A percentile compares a stretch with the other conserved stretches of the same genome.
phyloP scores from a whole-genome alignment of 2,329 filamentous ascomycete species.

The Saccharata proteae region DNA sequence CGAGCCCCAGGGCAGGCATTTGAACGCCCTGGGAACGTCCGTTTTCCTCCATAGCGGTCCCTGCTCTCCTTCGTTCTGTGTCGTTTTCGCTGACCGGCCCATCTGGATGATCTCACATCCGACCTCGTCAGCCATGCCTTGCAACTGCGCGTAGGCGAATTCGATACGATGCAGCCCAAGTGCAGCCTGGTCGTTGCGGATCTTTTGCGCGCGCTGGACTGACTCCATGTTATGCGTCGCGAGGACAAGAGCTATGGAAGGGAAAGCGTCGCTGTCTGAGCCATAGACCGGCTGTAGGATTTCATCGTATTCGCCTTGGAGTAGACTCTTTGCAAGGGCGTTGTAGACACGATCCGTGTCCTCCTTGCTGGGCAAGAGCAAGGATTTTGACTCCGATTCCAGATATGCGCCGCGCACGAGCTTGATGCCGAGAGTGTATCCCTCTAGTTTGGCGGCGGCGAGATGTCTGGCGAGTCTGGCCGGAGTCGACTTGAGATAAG shows the following conservation, averaged over 20 bases:
- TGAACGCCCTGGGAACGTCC: conserved; percentile 24
- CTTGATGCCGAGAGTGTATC: conserved; percentile 44
- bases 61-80: conserved; percentile 42
- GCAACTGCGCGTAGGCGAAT: conserved; percentile 60
- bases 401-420: conserved; percentile 48
- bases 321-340: conserved; percentile 48
- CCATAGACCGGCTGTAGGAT: conserved; percentile 39
- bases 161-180: conserved; percentile 25
- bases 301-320: conserved; percentile 30
- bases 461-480: conserved; percentile 34
- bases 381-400: conserved; percentile 32
- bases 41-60: conserved; percentile 4
- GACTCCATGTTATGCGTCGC: conserved; percentile 74
- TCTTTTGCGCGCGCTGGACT: conserved; percentile 35
- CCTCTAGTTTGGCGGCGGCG: conserved; percentile 31
- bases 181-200: conserved; percentile 36
- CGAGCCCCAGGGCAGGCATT: conserved; percentile 45
- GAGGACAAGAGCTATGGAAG: conserved; percentile 50
- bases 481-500: conserved; percentile 40
- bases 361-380: conserved; percentile 43
- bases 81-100: conserved; percentile 31
- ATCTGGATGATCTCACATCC: conserved; percentile 38
- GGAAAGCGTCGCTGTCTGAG: conserved; percentile 31
- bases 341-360: conserved; percentile 55
- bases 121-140: conserved; percentile 93